Evolutionary conservation across 2,329 filamentous ascomycete genomes (phyloP).

Genomic region (Monosporascus sp.): DNA sequence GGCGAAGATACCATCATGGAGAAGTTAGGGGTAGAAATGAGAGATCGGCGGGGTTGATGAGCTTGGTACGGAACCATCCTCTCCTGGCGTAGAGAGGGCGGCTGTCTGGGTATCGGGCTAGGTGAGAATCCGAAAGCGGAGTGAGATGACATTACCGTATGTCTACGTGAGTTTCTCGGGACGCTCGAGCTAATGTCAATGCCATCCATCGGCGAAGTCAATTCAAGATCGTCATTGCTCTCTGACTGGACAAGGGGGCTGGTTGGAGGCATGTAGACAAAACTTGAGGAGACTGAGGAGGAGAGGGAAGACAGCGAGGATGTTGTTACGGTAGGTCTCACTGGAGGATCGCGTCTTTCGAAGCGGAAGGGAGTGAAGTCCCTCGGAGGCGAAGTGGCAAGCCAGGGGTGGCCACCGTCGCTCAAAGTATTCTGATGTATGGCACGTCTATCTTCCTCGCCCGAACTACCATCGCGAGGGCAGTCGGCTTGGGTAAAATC

Average conservation of each 20-base stretch:
- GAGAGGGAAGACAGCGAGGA: slow-evolving; percentile 56
- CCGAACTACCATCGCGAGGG: slow-evolving; percentile 15
- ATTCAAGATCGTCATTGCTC: slow-evolving; percentile 72
- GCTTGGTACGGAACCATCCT: slow-evolving; percentile 63
- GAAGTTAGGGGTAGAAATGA: slow-evolving; percentile 54
- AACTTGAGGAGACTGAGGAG: slow-evolving; percentile 71
- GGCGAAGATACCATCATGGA: slow-evolving; percentile 36
- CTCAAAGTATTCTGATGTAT: slow-evolving; percentile 9
- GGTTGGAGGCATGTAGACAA: slow-evolving; percentile 81
- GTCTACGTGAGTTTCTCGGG: slow-evolving; percentile 47
- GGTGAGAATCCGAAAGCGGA: slow-evolving; percentile 36
- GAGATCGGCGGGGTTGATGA: slow-evolving; percentile 70
- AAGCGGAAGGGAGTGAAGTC: slow-evolving; percentile 43
- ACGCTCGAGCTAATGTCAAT: slow-evolving; percentile 41
- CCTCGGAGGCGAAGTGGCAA: slow-evolving; percentile 51
- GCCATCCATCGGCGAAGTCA: slow-evolving; percentile 47
- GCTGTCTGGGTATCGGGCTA: slow-evolving; percentile 22
- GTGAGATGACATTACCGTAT: slow-evolving; percentile 65
- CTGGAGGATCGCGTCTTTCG: slow-evolving; percentile 27
- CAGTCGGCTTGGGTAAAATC: slow-evolving; percentile 51
- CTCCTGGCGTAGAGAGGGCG: slow-evolving; percentile 50
- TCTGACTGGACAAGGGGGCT: slow-evolving; percentile 87
- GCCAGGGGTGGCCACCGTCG: slow-evolving; percentile 33
- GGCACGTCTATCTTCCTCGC: slow-evolving; percentile 14
- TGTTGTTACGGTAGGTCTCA: slow-evolving; percentile 30